These are phyloP conservation scores for Russula brevipes DNA, from an alignment of 768 basidiomycete genomes.

Conservation along the genomic window DNA sequence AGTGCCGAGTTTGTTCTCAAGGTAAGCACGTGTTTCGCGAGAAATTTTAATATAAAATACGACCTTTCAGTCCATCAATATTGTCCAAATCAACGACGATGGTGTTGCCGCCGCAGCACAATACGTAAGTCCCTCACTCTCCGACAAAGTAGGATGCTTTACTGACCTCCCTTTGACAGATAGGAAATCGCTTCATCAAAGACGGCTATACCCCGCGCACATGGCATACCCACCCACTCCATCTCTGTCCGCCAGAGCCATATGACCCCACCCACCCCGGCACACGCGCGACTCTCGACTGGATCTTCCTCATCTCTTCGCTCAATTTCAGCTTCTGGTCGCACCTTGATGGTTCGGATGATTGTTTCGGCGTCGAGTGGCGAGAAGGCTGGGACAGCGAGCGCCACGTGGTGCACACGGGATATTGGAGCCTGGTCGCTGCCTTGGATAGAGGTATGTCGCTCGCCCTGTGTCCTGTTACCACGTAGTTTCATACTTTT, in stretches of 20 bases:
- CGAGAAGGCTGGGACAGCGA: conserved; percentile 56
- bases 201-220: conserved; percentile 75
- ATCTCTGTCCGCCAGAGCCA: conserved; percentile 65
- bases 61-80: conserved; percentile 28
- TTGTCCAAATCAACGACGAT: conserved; percentile 27
- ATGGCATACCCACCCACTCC: conserved; percentile 74
- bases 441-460: conserved; percentile 70
- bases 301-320: conserved; percentile 84
- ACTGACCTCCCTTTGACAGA: conserved; percentile 38
- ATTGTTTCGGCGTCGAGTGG: conserved; percentile 79
- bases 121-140: conserved; percentile 12
- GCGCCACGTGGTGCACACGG: conserved; percentile 56
- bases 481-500: background rate
- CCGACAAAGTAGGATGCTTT: background rate
- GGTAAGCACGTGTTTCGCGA: background rate
- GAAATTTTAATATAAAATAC: background rate
- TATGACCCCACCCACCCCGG: conserved; percentile 49
- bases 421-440: conserved; percentile 86
- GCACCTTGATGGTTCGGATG: conserved; percentile 49
- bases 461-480: background rate
- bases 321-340: conserved; percentile 93
- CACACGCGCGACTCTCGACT: conserved; percentile 50
- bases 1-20: conserved; percentile 25
- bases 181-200: conserved; percentile 48
- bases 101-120: conserved; percentile 21